Evolutionary conservation across 495 filamentous ascomycete genomes (phyloP), one percentile per base, ranked within the genome.

Genomic region (Trichoderma erinaceum): DNA sequence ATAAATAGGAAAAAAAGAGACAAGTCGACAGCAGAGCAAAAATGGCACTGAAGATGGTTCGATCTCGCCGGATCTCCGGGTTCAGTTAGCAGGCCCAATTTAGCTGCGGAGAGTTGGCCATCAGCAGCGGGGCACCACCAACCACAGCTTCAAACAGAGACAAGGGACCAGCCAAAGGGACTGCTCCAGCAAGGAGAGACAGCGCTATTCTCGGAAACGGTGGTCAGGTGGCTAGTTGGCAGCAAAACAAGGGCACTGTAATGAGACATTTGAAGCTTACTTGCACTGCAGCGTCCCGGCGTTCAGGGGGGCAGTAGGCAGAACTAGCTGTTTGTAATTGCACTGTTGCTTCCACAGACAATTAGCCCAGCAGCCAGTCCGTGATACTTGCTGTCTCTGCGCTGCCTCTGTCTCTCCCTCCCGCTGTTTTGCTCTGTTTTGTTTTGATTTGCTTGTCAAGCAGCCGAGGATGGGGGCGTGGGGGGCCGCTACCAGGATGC

Each of bases 21-120:
- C 27, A 10, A 5, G 56, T 61, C 56, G 56, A 21, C 56, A 16
- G 56, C 25, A 61, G 56, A 27, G 56, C 56, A 32, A 32, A 61
- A 61, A 61, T 27, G 56, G 56, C 56, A 61, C 56, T 61, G 56
- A 61, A 61, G 56, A 61, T 61, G 56, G 56, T 61, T 61, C 56
- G 56, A 61, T 61, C 56, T 61, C 56, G 56, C 25, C 56, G 56
- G 56, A 61, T 61, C 56, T 61, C 56, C 56, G 56, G 56, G 56
- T 32, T 12, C 27, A 61, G 56, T 32, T 61, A 61, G 56, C 8
- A 3, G 56, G 27, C 50, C 50, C 50, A 56, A 25, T 56, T 46
- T 56, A 56, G 50, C 50, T 56, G 50, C 50, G 50, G 50, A 56
- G 50, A 38, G 56, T 18, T 61, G 56, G 23, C 27, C 56, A 61